Conservation (phyloP, 805 yeast species). For the Starmera dryadoides region DNA sequence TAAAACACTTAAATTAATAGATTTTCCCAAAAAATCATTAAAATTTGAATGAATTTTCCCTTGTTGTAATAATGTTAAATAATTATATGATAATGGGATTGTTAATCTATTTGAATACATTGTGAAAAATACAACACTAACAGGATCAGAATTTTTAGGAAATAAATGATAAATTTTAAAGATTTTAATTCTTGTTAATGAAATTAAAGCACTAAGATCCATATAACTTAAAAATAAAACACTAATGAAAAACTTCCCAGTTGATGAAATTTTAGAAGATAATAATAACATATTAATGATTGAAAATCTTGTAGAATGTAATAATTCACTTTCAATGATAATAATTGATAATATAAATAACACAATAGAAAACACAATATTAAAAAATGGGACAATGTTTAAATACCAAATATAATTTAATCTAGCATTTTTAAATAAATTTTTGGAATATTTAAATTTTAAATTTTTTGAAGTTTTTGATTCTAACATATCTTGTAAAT, state of each 20-base stretch:
- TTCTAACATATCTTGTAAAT: constrained; percentile 50
- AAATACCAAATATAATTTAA: constrained; percentile 33
- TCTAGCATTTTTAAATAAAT: constrained; percentile 30
- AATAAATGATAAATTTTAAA: constrained; percentile 76
- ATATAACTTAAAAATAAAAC: constrained; percentile 49
- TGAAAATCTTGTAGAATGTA: constrained; percentile 63
- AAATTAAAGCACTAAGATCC: constrained; percentile 58
- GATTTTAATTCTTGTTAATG: constrained; percentile 59
- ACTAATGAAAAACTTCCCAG: constrained; percentile 29
- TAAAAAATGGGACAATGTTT: constrained; percentile 37
- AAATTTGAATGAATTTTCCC: constrained; percentile 47
- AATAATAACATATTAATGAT: constrained; percentile 45
- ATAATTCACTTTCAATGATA: constrained; percentile 65
- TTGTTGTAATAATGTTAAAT: constrained; percentile 47
- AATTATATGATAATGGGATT: constrained; percentile 76
- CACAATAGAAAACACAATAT: constrained; percentile 34
- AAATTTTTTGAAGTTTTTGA: constrained; percentile 28
- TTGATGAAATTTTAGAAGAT: constrained; percentile 20
- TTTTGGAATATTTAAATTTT: constrained; percentile 21
- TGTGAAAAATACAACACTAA: constrained; percentile 69
- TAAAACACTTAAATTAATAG: constrained; percentile 67
- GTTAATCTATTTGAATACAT: constrained; percentile 78
- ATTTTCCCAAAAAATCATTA: constrained; percentile 67
- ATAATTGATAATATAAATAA: constrained; percentile 40
- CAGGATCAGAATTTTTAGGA: constrained; percentile 63